Conservation (phyloP, 768 basidiomycete genomes). For the Daedaleopsis sinensis region DNA sequence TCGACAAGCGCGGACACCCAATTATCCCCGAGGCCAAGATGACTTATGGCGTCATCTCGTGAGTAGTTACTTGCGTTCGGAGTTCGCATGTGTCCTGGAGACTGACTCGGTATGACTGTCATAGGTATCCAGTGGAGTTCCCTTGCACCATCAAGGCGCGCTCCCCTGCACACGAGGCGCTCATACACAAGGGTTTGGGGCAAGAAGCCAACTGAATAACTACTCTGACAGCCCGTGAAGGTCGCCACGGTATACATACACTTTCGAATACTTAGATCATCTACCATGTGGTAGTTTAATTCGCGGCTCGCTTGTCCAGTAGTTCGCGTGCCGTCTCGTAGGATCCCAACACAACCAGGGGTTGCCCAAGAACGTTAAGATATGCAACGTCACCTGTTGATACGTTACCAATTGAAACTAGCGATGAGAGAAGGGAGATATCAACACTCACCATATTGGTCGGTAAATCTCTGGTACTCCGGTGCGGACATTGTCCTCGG, state of each 20-base stretch:
- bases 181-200: constrained; percentile 1
- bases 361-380: neutral
- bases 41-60: constrained; percentile 17
- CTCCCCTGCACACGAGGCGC: constrained; percentile 1
- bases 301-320: neutral
- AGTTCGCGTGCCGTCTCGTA: neutral
- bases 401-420: neutral
- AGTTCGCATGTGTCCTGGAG: too few relatives aligned
- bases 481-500: neutral
- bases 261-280: too few relatives aligned
- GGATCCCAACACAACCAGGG: neutral
- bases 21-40: constrained; percentile 14
- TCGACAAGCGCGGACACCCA: constrained; percentile 14
- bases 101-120: neutral
- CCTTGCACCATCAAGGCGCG: constrained; percentile 17
- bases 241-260: too few relatives aligned
- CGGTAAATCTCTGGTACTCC: neutral
- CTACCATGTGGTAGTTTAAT: too few relatives aligned
- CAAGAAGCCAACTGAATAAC: too few relatives aligned
- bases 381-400: neutral
- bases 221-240: too few relatives aligned
- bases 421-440: neutral
- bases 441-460: neutral
- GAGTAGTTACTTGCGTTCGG: neutral
- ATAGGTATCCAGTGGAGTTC: constrained; percentile 9